Conservation (phyloP, 2,329 filamentous ascomycete genomes). For the Exophiala spinifera region DNA sequence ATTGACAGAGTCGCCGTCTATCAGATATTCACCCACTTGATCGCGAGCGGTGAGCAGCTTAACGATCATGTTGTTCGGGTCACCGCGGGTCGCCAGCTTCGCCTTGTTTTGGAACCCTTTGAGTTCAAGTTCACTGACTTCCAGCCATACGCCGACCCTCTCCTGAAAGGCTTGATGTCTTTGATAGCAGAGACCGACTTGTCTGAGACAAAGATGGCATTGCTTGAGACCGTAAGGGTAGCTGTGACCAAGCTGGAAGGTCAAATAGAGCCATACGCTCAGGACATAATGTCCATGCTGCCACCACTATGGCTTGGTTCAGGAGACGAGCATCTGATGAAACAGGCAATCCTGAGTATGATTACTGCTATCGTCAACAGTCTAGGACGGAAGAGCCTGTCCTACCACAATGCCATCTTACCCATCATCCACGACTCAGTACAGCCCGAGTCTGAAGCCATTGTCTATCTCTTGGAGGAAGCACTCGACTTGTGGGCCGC, state of each 20-base stretch:
- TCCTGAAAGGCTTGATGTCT: constrained; percentile 69
- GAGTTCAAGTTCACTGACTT: constrained; percentile 74
- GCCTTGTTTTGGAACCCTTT: constrained; percentile 77
- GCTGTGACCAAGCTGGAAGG: constrained; percentile 79
- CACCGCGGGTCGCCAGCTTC: constrained; percentile 82
- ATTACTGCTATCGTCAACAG: constrained; percentile 81
- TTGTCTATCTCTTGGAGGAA: constrained; percentile 85
- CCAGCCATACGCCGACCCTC: constrained; percentile 70
- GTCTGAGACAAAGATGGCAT: constrained; percentile 84
- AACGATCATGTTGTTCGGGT: constrained; percentile 93
- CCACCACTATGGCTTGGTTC: constrained; percentile 82
- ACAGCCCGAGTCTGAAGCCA: constrained; percentile 67
- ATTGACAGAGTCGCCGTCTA: constrained; percentile 71
- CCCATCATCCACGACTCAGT: constrained; percentile 80
- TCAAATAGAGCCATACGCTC: constrained; percentile 62
- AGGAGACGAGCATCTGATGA: constrained; percentile 85
- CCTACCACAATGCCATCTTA: constrained; percentile 75
- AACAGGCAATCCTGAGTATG: constrained; percentile 85
- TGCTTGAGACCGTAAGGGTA: constrained; percentile 80
- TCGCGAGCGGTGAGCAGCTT: constrained; percentile 69
- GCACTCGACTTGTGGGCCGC: constrained; percentile 84
- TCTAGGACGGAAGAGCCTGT: constrained; percentile 72
- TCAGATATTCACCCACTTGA: constrained; percentile 81
- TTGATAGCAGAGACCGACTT: constrained; percentile 77
- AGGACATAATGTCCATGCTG: constrained; percentile 76